These are phyloP conservation scores for Diaporthe vexans DNA, from an alignment of 2,329 filamentous ascomycete species.

Conservation along the genomic window DNA sequence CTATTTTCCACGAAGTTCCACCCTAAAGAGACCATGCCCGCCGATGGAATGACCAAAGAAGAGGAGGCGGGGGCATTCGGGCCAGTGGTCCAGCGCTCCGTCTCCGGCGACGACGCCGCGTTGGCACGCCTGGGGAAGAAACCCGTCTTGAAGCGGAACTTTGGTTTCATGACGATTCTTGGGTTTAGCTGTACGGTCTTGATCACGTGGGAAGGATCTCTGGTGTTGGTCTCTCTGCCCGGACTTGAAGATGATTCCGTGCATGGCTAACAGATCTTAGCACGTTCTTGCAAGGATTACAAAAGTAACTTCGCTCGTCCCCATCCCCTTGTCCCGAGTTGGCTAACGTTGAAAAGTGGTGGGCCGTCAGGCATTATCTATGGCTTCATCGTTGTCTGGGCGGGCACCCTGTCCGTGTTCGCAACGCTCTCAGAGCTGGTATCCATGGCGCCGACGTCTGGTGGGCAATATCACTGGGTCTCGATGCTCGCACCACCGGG, in stretches of 20 bases:
- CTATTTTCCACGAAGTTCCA: not conserved
- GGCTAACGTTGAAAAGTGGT: conserved; percentile 52
- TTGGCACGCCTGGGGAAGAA: conserved; percentile 34
- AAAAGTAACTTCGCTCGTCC: not conserved
- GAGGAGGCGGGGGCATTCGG: not conserved
- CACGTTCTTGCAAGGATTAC: conserved; percentile 19
- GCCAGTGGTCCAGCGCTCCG: not conserved
- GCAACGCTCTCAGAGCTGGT: conserved; percentile 64
- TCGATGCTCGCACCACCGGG: conserved; percentile 46
- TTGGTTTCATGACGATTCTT: conserved; percentile 34
- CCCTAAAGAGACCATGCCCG: not conserved
- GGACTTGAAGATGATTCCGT: accelerated
- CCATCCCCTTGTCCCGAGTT: conserved; percentile 39
- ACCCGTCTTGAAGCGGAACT: conserved; percentile 28
- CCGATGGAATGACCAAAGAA: not conserved
- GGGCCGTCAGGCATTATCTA: conserved; percentile 62
- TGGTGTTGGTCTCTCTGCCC: conserved; percentile 40
- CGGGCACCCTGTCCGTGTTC: conserved; percentile 56
- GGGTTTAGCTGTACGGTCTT: conserved; percentile 24
- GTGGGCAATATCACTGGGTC: conserved; percentile 67
- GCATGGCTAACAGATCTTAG: not conserved
- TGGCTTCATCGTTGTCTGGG: conserved; percentile 56
- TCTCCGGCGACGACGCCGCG: conserved; percentile 2
- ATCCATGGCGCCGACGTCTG: conserved; percentile 68
- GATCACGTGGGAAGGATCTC: conserved; percentile 34